Evolutionary conservation across 1,284 basidiomycete genomes (phyloP), one percentile per base, ranked within the genome.

Genomic region (Austroboletus niveus): DNA sequence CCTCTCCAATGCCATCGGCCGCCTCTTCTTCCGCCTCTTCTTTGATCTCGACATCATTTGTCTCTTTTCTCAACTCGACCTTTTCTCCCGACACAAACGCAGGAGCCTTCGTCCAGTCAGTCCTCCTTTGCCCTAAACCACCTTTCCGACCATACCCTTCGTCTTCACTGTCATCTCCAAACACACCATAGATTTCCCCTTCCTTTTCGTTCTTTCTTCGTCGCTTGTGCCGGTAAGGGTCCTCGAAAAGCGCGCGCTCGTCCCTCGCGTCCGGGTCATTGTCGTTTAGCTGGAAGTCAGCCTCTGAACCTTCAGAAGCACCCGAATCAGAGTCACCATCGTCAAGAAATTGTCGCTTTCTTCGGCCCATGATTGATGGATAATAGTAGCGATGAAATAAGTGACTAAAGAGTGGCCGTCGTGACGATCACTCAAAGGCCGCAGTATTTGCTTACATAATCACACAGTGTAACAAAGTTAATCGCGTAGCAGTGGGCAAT

Each of bases 101-200:
- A 14, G 91, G 91, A 3, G 89, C 89, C 75, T 89, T 92, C 42
- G 89, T 80, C 86, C 76, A 89, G 69, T 81, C 81, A 51, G 69
- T 78, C 61, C 69, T 76, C 68, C 74, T 77, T 57, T 60, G 58
- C 15, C 14, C 54, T 29, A 51, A 49, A 34, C 49, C 62, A 54
- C 57, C 55, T 59, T 55, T 63, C 48, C 60, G 55, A 36, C 65
- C 64, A 46, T 64, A 70, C 35, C 67, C 75, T 51, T 82, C 81
- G 20, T 85, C 84, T 36, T 89, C 86, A 51, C 85, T 86, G 6
- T 88, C 84, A 1, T 87, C 83, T 0, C 77, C 91, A 72, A 94
- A 95, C 0, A 93, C 75, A 4, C 94, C 94, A 62, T 95, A 94
- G 51, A 89, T 78, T 1, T 87, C 87, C 51, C 86, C 82, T 35